A percentile compares a stretch with the other conserved stretches of the same genome.
Conservation (phyloP, 2,329 filamentous ascomycete species). For the Chaetomiaceae sp. region DNA sequence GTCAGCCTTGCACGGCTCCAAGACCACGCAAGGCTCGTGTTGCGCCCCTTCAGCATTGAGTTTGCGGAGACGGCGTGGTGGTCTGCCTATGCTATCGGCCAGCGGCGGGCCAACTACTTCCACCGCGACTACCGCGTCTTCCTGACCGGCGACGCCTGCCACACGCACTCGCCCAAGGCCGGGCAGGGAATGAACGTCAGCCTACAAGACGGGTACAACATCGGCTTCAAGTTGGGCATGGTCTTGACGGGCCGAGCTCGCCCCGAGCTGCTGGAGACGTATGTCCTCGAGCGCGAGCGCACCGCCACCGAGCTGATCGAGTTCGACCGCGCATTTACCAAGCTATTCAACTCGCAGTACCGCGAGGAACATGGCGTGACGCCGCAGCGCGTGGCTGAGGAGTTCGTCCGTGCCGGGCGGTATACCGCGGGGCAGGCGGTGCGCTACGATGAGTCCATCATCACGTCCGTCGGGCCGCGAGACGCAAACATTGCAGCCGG, state of each 20-base stretch:
- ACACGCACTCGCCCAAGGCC: constrained; percentile 61
- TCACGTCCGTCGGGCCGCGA: constrained; percentile 31
- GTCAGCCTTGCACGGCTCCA: constrained; percentile 51
- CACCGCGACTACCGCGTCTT: constrained; percentile 52
- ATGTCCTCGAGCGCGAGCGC: constrained; percentile 46
- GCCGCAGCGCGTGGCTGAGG: constrained; percentile 45
- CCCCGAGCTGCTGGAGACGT: constrained; percentile 43
- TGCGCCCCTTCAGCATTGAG: constrained; percentile 48
- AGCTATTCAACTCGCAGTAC: constrained; percentile 44
- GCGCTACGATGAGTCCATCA: constrained; percentile 44
- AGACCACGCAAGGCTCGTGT: constrained; percentile 43
- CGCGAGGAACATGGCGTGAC: constrained; percentile 34
- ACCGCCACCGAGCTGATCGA: constrained; percentile 53
- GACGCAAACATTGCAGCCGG: constrained; percentile 14
- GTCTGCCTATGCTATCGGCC: constrained; percentile 57
- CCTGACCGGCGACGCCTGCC: constrained; percentile 58
- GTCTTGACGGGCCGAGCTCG: constrained; percentile 40
- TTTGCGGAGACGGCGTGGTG: constrained; percentile 54
- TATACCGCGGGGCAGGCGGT: constrained; percentile 57
- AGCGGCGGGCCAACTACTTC: constrained; percentile 54
- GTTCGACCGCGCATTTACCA: constrained; percentile 51
- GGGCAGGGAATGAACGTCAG: constrained; percentile 58
- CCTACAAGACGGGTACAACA: constrained; percentile 58
- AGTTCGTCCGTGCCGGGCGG: constrained; percentile 50
- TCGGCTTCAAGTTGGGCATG: constrained; percentile 53